These are phyloP conservation scores for Oryza glaberrima DNA, from an alignment of 176 grass and related monocot species.

Conservation along the genomic window DNA sequence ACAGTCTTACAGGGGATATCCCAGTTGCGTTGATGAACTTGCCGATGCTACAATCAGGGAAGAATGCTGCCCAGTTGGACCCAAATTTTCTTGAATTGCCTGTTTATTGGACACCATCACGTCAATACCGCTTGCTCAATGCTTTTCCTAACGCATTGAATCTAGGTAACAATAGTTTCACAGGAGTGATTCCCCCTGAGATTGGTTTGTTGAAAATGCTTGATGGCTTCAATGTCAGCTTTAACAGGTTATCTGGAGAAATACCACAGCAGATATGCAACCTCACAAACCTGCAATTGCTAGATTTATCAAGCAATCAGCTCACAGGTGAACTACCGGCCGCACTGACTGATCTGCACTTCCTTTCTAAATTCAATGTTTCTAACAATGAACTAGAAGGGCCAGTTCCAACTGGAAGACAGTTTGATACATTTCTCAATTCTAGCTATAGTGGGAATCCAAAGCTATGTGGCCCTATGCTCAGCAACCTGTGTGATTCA, in stretches of 20 bases:
- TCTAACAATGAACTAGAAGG: constrained; percentile 74
- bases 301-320: constrained; percentile 64
- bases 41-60: constrained; percentile 53
- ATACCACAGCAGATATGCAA: constrained; percentile 59
- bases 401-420: constrained; percentile 52
- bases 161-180: constrained; percentile 55
- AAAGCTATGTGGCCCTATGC: constrained; percentile 58
- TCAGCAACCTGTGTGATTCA: constrained; percentile 31
- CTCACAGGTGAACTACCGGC: constrained; percentile 63
- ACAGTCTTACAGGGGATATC: constrained; percentile 60
- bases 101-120: constrained; percentile 50
- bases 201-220: constrained; percentile 66
- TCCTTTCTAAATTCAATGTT: constrained; percentile 71
- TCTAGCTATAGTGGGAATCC: constrained; percentile 73
- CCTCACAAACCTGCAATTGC: constrained; percentile 58
- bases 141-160: constrained; percentile 56
- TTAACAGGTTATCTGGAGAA: constrained; percentile 63
- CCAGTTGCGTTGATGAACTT: constrained; percentile 56
- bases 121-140: constrained; percentile 65
- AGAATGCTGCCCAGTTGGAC: constrained; percentile 53
- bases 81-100: constrained; percentile 65
- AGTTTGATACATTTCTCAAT: constrained; percentile 67
- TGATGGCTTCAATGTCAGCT: constrained; percentile 50
- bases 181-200: constrained; percentile 54
- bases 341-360: constrained; percentile 50